Percentiles rank a stretch among this genome's conserved stretches.
phyloP scores from a whole-genome alignment of 176 grass and related monocot genomes.

The Aegilops bicornis region DNA sequence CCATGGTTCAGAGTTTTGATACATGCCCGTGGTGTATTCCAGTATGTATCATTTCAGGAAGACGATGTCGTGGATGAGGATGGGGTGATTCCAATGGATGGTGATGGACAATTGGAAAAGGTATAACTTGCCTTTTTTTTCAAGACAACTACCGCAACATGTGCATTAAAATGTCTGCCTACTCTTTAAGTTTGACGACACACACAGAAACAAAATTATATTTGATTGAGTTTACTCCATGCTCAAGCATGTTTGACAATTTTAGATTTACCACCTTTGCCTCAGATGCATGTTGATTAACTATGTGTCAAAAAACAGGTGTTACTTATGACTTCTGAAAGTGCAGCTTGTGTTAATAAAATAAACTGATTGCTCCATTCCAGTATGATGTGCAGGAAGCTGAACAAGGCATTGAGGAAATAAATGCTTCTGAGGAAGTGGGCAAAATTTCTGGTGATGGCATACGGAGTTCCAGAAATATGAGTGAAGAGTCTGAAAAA shows the following conservation, averaged over 20 bases:
- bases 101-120: constrained; percentile 27
- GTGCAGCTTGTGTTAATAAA: neutral
- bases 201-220: neutral
- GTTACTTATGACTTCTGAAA: neutral
- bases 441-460: constrained; percentile 9
- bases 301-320: neutral
- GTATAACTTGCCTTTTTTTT: constrained; percentile 7
- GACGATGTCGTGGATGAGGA: constrained; percentile 25
- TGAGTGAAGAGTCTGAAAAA: constrained; percentile 27
- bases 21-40: neutral
- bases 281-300: neutral
- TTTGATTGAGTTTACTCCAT: neutral
- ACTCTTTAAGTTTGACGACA: constrained; percentile 18
- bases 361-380: neutral
- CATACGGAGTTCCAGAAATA: constrained; percentile 29
- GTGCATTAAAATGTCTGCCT: neutral
- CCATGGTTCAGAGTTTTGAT: constrained; percentile 1
- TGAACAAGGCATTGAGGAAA: constrained; percentile 23
- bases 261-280: neutral
- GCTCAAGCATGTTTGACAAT: neutral
- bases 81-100: constrained; percentile 23
- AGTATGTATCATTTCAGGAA: constrained; percentile 32
- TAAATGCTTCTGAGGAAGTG: neutral
- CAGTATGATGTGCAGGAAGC: constrained; percentile 31
- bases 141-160: neutral